These are phyloP conservation scores for Sanghuangporus weigelae DNA, from an alignment of 1,284 basidiomycete species.

Conservation along the genomic window DNA sequence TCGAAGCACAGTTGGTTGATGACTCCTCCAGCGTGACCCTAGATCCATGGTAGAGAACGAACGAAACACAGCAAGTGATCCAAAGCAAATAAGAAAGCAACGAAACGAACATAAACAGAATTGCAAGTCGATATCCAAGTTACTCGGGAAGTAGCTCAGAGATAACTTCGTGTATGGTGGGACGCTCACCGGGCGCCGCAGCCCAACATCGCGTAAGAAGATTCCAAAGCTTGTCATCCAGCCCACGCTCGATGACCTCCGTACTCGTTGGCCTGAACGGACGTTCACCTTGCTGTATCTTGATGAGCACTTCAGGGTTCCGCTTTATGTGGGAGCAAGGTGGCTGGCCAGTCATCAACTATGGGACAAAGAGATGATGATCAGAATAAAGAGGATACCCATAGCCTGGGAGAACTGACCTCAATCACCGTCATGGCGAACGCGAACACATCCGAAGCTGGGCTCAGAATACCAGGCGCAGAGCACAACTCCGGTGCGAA, in stretches of 20 bases:
- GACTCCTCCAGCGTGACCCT: constrained; percentile 7
- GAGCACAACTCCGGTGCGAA: constrained; percentile 51
- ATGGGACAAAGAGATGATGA: neutral
- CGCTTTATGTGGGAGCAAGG: constrained; percentile 43
- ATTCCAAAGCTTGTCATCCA: constrained; percentile 43
- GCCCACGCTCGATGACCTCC: constrained; percentile 35
- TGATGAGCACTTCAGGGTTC: constrained; percentile 45
- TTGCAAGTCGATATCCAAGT: no score
- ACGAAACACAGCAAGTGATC: neutral
- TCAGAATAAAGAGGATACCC: neutral
- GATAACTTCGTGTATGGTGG: constrained; percentile 37
- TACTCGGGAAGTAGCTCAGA: constrained; percentile 2
- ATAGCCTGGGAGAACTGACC: constrained; percentile 26
- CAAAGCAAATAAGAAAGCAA: neutral
- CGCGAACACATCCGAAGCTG: constrained; percentile 47
- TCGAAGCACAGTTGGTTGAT: constrained; percentile 14
- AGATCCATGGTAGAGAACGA: neutral
- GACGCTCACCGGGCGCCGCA: constrained; percentile 30
- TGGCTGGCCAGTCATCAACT: constrained; percentile 47
- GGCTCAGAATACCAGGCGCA: constrained; percentile 42
- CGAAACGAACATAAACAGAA: no score
- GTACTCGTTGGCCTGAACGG: constrained; percentile 37
- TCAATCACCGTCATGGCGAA: constrained; percentile 52
- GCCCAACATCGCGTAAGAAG: constrained; percentile 43
- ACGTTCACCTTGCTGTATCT: constrained; percentile 35